phyloP scores from a whole-genome alignment of 2,329 filamentous ascomycete genomes.

The Colletotrichum eleusines region DNA sequence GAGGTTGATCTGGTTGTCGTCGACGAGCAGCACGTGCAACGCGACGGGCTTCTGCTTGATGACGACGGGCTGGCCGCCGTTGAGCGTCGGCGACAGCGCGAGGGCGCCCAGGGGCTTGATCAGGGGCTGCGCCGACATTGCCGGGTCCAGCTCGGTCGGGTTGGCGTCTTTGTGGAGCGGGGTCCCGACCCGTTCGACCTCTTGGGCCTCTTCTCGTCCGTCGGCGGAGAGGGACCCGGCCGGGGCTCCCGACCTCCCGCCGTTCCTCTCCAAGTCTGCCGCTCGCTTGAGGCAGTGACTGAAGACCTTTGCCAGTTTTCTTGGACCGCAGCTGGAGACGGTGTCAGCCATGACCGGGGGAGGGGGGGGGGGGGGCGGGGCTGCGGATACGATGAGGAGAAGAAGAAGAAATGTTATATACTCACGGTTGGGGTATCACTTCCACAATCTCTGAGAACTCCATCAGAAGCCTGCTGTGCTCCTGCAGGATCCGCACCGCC shows the following conservation, averaged over 20 bases:
- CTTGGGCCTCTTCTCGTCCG: not conserved
- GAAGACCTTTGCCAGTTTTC: conserved; percentile 49
- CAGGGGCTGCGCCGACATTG: conserved; percentile 5
- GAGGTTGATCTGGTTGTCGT: conserved; percentile 59
- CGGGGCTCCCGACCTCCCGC: not conserved
- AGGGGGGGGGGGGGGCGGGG: too few species aligned
- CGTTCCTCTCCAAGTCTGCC: conserved; percentile 7
- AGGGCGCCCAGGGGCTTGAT: conserved; percentile 26
- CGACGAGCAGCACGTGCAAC: conserved; percentile 52
- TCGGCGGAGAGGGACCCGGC: not conserved
- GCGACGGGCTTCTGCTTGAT: conserved; percentile 11
- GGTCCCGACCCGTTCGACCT: conserved; percentile 9
- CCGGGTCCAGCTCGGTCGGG: not conserved
- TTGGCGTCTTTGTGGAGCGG: conserved; percentile 1
- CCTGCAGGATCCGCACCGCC: conserved; percentile 45
- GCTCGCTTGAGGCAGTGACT: conserved; percentile 43
- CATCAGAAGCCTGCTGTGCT: conserved; percentile 44
- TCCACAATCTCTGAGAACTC: conserved; percentile 47
- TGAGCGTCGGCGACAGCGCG: not conserved
- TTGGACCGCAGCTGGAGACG: conserved; percentile 43
- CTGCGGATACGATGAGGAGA: not conserved
- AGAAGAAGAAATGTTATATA: not conserved
- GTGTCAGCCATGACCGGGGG: not conserved
- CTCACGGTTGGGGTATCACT: conserved; percentile 49
- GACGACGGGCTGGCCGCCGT: conserved; percentile 14